Conservation (phyloP, 345 rosid species). For the Orychophragmus violaceus region DNA sequence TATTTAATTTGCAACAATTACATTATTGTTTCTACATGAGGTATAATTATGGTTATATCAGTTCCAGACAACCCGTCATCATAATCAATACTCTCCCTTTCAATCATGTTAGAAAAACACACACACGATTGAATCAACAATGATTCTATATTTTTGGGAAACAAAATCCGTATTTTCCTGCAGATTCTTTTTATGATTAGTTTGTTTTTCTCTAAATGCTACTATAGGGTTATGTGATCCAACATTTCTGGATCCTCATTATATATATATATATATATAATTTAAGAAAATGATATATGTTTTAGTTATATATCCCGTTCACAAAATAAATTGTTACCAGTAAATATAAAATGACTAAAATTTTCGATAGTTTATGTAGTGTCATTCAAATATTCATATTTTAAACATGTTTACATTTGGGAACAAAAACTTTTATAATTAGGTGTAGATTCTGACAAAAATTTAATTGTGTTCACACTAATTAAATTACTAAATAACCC, state of each 20-base stretch:
- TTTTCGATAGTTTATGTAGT: background rate
- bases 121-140: background rate
- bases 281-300: background rate
- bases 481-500: no score
- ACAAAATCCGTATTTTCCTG: background rate
- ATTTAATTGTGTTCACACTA: no score
- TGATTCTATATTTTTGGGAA: background rate
- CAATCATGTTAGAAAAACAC: background rate
- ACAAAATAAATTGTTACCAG: background rate
- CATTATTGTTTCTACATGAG: background rate
- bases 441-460: no score
- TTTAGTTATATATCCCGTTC: no score
- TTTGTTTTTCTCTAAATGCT: background rate
- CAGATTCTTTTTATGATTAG: background rate
- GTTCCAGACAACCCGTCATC: slow-evolving; percentile 10
- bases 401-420: background rate
- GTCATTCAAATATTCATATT: background rate
- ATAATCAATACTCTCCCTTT: slow-evolving; percentile 5
- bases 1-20: background rate
- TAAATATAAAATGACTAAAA: background rate
- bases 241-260: background rate
- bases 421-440: no score
- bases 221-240: background rate
- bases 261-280: background rate
- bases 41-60: slow-evolving; percentile 3